phyloP scores from a whole-genome alignment of 495 filamentous ascomycete species.

The Lasiosphaeriaceae sp. region DNA sequence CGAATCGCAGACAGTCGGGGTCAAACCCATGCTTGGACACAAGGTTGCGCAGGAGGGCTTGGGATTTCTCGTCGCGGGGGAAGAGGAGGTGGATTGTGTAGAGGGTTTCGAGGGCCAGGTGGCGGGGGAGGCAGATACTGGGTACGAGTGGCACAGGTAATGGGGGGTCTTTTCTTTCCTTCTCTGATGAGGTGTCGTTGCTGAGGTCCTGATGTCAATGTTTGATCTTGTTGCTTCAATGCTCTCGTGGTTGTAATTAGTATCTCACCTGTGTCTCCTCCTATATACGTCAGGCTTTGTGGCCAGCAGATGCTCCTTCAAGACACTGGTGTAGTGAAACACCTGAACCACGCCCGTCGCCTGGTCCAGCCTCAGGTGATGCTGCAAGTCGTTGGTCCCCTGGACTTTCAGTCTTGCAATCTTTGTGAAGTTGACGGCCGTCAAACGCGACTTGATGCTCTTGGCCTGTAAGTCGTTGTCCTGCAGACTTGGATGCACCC shows the following conservation, averaged over 20 bases:
- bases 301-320: conserved; percentile 31
- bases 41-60: conserved; percentile 28
- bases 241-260: not conserved
- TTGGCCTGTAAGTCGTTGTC: conserved; percentile 10
- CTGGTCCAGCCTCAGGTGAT: conserved; percentile 31
- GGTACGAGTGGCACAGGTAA: too few relatives aligned
- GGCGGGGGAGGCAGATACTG: conserved; percentile 25
- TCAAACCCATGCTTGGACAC: conserved; percentile 32
- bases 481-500: conserved; percentile 27
- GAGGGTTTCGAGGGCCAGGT: conserved; percentile 34
- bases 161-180: too few relatives aligned
- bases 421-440: conserved; percentile 29
- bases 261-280: not conserved
- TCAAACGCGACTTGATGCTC: conserved; percentile 20
- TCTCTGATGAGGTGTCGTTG: too few relatives aligned
- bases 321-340: conserved; percentile 29
- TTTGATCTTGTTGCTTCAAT: not conserved
- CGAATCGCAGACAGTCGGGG: conserved; percentile 14
- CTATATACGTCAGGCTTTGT: conserved; percentile 14
- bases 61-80: conserved; percentile 28
- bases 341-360: conserved; percentile 25
- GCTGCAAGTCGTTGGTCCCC: conserved; percentile 29
- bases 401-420: conserved; percentile 26
- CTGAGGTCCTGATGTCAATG: too few relatives aligned
- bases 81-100: conserved; percentile 35